Evolutionary conservation across 306 rosid species (phyloP).

Genomic region (Alnus glutinosa): DNA sequence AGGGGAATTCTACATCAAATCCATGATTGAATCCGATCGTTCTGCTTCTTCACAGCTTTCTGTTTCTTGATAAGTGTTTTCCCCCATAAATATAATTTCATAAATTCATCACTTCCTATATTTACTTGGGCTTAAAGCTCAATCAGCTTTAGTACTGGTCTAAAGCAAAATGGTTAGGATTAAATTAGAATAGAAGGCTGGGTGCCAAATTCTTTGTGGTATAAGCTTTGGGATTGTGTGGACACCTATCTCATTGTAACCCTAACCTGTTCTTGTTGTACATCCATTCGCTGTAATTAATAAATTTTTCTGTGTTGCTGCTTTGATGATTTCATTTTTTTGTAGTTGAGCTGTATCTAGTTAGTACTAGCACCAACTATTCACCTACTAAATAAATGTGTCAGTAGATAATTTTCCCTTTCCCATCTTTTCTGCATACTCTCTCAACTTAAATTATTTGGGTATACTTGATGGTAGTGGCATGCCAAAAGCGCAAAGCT

Average conservation of each 20-base stretch:
- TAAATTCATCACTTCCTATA: background rate
- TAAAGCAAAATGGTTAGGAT: background rate
- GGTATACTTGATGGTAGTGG: slow-evolving; percentile 20
- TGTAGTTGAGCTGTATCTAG: background rate
- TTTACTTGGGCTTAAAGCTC: slow-evolving; percentile 23
- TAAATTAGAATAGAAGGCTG: background rate
- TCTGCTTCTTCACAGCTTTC: slow-evolving; percentile 54
- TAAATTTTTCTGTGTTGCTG: slow-evolving; percentile 16
- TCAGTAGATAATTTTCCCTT: background rate
- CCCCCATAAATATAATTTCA: background rate
- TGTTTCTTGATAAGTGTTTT: slow-evolving; percentile 33
- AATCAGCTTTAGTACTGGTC: background rate
- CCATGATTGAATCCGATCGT: slow-evolving; percentile 92
- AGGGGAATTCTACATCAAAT: slow-evolving; percentile 89
- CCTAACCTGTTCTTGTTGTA: slow-evolving; percentile 2
- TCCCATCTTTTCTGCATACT: background rate
- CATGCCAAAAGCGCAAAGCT: slow-evolving; percentile 9
- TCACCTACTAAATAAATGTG: background rate
- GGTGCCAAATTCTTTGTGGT: background rate
- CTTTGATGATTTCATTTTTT: background rate
- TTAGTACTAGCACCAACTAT: background rate
- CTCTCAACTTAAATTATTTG: slow-evolving; percentile 12
- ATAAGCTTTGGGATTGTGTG: background rate
- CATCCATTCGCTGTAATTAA: slow-evolving; percentile 19
- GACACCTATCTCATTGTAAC: background rate